These are phyloP conservation scores for Aspergillus ibericus DNA, from an alignment of 2,329 filamentous ascomycete genomes.

Conservation along the genomic window DNA sequence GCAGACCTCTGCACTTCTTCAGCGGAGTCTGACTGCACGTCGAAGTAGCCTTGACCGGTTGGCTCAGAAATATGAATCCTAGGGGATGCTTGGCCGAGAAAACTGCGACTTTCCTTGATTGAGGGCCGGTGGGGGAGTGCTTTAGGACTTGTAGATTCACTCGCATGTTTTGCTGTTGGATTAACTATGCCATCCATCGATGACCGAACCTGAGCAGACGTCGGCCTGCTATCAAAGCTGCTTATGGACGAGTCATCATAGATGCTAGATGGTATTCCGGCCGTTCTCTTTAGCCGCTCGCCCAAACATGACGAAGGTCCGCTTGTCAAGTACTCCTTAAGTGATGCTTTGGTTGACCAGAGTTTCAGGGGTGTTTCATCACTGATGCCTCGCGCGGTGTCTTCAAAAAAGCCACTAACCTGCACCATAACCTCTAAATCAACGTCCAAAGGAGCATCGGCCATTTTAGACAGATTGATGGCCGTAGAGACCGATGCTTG, in stretches of 20 bases:
- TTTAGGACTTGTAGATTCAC: constrained; percentile 5
- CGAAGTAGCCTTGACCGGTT: constrained; percentile 22
- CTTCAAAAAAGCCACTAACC: constrained; percentile 61
- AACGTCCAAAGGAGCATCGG: constrained; percentile 51
- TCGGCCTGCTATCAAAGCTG: constrained; percentile 30
- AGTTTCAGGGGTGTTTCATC: constrained; percentile 39
- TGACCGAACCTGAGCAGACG: constrained; percentile 20
- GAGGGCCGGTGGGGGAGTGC: constrained; percentile 17
- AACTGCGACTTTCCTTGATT: constrained; percentile 27
- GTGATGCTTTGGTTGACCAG: constrained; percentile 31
- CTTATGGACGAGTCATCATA: constrained; percentile 33
- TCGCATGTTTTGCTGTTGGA: neutral
- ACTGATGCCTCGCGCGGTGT: constrained; percentile 56
- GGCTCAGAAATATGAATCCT: constrained; percentile 33
- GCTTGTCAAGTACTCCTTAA: constrained; percentile 54
- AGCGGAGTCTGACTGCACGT: constrained; percentile 9
- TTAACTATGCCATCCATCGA: constrained; percentile 12
- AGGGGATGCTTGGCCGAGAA: constrained; percentile 23
- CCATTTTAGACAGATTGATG: constrained; percentile 25
- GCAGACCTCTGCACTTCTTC: constrained; percentile 3
- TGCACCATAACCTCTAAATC: constrained; percentile 59
- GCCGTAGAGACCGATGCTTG: constrained; percentile 21
- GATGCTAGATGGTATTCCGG: constrained; percentile 22
- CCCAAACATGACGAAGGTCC: constrained; percentile 58
- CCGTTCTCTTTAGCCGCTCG: constrained; percentile 48